A percentile compares a stretch with the other conserved stretches of the same genome.
phyloP scores from a whole-genome alignment of 1,284 basidiomycete species.

The Grifola frondosa region DNA sequence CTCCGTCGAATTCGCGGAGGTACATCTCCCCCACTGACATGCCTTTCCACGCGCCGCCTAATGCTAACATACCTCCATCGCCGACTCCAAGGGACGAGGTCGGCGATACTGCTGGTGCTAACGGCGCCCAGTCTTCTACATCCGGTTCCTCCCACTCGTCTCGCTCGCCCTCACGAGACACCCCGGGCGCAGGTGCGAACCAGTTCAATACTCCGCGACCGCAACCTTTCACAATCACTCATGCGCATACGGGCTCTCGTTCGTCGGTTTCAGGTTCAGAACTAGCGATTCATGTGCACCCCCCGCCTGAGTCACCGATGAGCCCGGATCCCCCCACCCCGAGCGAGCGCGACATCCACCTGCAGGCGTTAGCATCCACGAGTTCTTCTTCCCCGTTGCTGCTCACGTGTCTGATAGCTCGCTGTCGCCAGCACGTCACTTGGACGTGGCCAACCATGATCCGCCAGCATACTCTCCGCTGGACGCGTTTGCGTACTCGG shows the following conservation, averaged over 20 bases:
- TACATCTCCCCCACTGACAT: constrained; percentile 69
- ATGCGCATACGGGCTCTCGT: constrained; percentile 34
- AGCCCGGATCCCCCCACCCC: constrained; percentile 77
- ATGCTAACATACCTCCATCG: constrained; percentile 49
- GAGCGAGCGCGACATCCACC: constrained; percentile 72
- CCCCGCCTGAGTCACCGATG: constrained; percentile 72
- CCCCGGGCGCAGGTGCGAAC: constrained; percentile 67
- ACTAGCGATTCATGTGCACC: constrained; percentile 65
- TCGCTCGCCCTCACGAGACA: constrained; percentile 31
- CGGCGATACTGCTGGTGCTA: constrained; percentile 14
- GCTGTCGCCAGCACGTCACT: constrained; percentile 11
- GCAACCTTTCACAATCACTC: constrained; percentile 33
- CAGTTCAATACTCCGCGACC: constrained; percentile 72
- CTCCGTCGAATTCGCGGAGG: constrained; percentile 48
- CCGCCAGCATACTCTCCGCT: constrained; percentile 82
- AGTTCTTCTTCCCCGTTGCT: constrained; percentile 16
- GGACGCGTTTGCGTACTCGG: constrained; percentile 75
- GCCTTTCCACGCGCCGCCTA: constrained; percentile 55
- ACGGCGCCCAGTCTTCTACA: constrained; percentile 22
- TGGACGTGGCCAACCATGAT: constrained; percentile 36
- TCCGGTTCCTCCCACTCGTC: constrained; percentile 46
- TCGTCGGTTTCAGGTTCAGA: constrained; percentile 53
- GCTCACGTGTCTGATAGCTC: constrained; percentile 20
- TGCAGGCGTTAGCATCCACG: constrained; percentile 60
- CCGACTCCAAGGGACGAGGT: constrained; percentile 34